Base-by-base conservation (phyloP, 2,329 filamentous ascomycete genomes). In the Lachnellula suecica region DNA sequence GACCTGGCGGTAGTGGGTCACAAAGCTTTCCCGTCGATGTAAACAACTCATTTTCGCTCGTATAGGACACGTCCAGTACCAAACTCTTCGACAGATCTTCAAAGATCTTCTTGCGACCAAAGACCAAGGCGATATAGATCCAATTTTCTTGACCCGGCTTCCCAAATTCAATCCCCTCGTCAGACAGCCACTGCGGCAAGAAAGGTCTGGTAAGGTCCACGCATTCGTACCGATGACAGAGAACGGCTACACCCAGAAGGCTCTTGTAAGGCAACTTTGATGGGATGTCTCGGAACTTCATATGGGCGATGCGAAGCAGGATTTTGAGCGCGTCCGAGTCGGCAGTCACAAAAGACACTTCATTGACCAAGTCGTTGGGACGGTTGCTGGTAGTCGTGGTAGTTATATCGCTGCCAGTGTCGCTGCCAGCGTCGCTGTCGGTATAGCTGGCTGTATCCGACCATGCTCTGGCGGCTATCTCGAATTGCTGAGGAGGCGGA, bases 221-320 rank as follows among this genome's bases (percentile, higher is more conserved):
- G 23, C 49, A 51, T 10, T 35, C n/a, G 25, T 43, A 47, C 10
- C 42, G 17, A 10, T 46, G 15, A 41, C 29, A 24, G 4, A 51
- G 11, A 1, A 5, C 15, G 5, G 49, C 49, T 4, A 51, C 5
- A 1, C 20, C n/a, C 11, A 51, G 17, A 2, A 51, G 17, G 1
- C 23, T 44, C 4, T n/a, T 6, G 34, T 46, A 51, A 9, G 22
- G 11, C 2, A 47, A 13, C 13, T 24, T n/a, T 23, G 13, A 11
- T 20, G 49, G 31, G 5, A 51, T 25, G 1, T 17, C 24, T 1
- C 31, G 17, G 37, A 52, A 54, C 17, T 51, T 41, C 27, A 51
- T n/a, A 31, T 57, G 54, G 13, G 35, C 48, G 17, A 57, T 54
- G 8, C 40, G 43, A 3, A 52, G 37, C 4, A 54, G n/a, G 19